Conservation (phyloP, 2,329 filamentous ascomycete genomes). For the Pseudogymnoascus sp. region DNA sequence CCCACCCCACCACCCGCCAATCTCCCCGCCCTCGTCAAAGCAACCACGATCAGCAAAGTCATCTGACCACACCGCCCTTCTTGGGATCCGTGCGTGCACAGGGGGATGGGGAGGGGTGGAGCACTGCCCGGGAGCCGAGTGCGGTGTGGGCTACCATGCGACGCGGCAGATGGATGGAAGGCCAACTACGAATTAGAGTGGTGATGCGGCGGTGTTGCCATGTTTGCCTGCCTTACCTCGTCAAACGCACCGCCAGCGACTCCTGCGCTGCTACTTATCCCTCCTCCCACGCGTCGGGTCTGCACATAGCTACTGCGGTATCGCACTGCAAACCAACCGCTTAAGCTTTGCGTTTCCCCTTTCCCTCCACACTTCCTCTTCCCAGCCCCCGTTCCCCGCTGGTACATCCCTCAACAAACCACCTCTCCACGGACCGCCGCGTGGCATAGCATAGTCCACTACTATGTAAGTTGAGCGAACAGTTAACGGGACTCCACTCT, state of each 20-base stretch:
- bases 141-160: too few species aligned
- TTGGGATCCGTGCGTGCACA: background rate
- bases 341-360: background rate
- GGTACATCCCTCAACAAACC: background rate
- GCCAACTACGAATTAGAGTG: background rate
- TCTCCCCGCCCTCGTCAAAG: background rate
- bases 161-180: background rate
- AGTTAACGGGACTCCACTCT: background rate
- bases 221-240: background rate
- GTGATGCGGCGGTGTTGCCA: background rate
- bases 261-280: background rate
- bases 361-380: background rate
- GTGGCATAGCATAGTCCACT: background rate
- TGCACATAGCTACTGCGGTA: background rate
- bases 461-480: background rate
- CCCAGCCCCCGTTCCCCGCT: background rate
- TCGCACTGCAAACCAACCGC: background rate
- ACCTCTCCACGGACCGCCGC: background rate
- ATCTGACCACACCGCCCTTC: background rate
- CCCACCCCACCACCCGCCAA: background rate
- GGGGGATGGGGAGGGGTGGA: background rate
- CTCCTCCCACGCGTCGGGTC: background rate
- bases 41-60: background rate
- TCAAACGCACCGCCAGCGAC: background rate
- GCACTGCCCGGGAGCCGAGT: background rate